Evolutionary conservation across 2,329 filamentous ascomycete genomes (phyloP).

Genomic region (Cryphonectria naterciae): DNA sequence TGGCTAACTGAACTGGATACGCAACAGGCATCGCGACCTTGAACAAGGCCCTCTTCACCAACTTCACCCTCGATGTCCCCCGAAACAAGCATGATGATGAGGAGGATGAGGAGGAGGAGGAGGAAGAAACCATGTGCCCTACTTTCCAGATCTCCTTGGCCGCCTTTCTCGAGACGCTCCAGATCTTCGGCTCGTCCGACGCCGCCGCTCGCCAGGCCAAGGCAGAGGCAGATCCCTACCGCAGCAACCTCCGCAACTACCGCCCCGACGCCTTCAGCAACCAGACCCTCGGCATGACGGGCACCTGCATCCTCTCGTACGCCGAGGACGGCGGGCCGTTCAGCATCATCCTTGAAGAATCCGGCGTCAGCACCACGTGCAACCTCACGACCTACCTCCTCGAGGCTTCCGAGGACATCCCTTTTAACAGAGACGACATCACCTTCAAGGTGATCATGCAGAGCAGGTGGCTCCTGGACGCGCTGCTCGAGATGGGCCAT

Average conservation of each 20-base stretch:
- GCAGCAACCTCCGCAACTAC: constrained; percentile 64
- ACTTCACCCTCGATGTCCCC: constrained; percentile 70
- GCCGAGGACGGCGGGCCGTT: constrained; percentile 74
- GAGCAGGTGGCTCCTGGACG: constrained; percentile 71
- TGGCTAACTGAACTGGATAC: constrained; percentile 24
- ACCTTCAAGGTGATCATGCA: constrained; percentile 96
- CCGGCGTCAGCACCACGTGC: constrained; percentile 85
- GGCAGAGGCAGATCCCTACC: constrained; percentile 62
- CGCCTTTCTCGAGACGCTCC: constrained; percentile 88
- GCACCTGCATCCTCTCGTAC: constrained; percentile 85
- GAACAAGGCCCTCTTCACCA: constrained; percentile 85
- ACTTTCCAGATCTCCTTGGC: constrained; percentile 86
- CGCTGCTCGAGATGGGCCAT: constrained; percentile 68
- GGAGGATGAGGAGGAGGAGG: no score
- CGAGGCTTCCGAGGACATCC: constrained; percentile 77
- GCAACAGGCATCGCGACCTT: constrained; percentile 74
- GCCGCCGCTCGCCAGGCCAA: constrained; percentile 61
- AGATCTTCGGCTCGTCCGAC: constrained; percentile 90
- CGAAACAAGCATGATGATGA: constrained; percentile 45
- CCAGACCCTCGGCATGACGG: constrained; percentile 79
- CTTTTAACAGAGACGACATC: constrained; percentile 79
- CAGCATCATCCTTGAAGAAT: constrained; percentile 83
- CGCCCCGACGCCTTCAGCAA: constrained; percentile 79
- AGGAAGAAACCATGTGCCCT: constrained; percentile 53
- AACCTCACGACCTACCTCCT: constrained; percentile 87